Evolutionary conservation across 495 filamentous ascomycete species (phyloP).

Genomic region (Hypoxylon intermedium): DNA sequence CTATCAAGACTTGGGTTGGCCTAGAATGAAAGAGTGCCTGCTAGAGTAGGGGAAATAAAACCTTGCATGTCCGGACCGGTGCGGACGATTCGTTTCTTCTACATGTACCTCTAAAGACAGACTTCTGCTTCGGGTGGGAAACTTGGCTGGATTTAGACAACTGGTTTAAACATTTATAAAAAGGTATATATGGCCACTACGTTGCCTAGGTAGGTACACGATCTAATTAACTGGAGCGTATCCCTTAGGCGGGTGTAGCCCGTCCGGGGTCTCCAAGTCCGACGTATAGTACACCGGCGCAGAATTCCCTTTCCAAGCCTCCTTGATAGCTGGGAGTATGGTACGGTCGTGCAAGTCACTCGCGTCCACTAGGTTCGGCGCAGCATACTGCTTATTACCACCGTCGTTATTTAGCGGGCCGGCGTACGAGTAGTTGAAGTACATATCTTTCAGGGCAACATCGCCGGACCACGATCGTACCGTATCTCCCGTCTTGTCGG

Average conservation of each 20-base stretch:
- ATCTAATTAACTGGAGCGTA: constrained; percentile 28
- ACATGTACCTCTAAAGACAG: too few relatives aligned
- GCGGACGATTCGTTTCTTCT: too few relatives aligned
- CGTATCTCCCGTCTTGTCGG: constrained; percentile 49
- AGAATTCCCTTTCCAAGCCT: constrained; percentile 44
- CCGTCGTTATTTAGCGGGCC: constrained; percentile 51
- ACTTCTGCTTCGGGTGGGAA: too few relatives aligned
- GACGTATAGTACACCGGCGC: constrained; percentile 51
- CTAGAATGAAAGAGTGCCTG: too few relatives aligned
- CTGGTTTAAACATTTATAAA: neutral
- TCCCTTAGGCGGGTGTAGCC: constrained; percentile 48
- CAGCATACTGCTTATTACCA: constrained; percentile 43
- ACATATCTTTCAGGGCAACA: constrained; percentile 42
- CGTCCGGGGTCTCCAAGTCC: constrained; percentile 52
- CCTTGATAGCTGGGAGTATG: constrained; percentile 48
- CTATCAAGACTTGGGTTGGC: too few relatives aligned
- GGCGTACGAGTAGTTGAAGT: constrained; percentile 58
- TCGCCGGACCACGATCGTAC: constrained; percentile 45
- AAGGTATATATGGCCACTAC: neutral
- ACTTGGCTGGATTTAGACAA: too few relatives aligned
- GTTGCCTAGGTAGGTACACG: neutral
- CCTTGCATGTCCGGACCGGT: too few relatives aligned
- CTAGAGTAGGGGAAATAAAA: too few relatives aligned
- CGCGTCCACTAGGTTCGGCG: constrained; percentile 43
- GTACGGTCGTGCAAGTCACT: constrained; percentile 43